Conservation (phyloP, 208 protist genomes). For the Histomonas meleagridis region DNA sequence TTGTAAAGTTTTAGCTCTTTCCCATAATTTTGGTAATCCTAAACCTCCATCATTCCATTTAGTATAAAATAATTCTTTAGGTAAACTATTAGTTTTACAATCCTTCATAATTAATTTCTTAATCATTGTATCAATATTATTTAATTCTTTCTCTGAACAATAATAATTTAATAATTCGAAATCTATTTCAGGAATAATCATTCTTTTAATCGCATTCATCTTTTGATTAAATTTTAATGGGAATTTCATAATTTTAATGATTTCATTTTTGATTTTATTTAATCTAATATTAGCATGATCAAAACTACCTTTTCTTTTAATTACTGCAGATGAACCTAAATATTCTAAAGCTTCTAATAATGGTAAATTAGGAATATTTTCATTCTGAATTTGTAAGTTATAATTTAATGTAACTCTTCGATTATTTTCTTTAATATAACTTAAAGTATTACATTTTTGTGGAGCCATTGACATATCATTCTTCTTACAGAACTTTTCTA, state of each 20-base stretch:
- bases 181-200: not conserved
- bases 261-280: not conserved
- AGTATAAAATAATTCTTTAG: too few relatives aligned
- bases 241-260: not conserved
- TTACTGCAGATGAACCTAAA: not conserved
- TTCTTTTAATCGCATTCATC: not conserved
- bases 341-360: not conserved
- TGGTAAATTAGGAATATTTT: not conserved
- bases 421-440: not conserved
- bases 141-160: too few relatives aligned
- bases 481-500: not conserved
- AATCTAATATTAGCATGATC: not conserved
- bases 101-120: too few relatives aligned
- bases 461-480: not conserved
- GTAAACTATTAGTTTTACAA: too few relatives aligned
- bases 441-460: not conserved
- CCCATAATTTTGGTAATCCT: too few relatives aligned
- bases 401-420: not conserved
- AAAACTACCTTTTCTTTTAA: not conserved
- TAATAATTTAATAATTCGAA: not conserved
- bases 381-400: not conserved
- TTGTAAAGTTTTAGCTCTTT: too few relatives aligned
- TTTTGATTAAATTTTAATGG: not conserved
- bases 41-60: too few relatives aligned
- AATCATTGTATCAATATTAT: too few relatives aligned